Base-by-base conservation (phyloP, 257 asterid genomes). In the Nicotiana tomentosiformis region DNA sequence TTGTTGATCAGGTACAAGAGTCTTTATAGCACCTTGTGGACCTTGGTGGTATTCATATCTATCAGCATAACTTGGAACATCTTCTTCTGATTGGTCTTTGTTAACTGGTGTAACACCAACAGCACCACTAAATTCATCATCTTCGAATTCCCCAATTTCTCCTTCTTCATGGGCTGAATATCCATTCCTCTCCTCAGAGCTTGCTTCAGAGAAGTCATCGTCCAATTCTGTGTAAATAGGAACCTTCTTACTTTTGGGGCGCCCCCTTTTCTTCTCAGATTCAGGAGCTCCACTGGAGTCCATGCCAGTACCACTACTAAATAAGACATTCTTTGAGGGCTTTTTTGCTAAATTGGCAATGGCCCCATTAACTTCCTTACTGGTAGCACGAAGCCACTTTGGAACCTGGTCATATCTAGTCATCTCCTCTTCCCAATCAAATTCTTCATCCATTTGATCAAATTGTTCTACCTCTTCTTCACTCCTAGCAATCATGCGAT, bases 401-500 rank as follows among this genome's bases (percentile, higher is more conserved):
- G 99, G 99, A 68, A 96, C 97, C 86, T 96, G 90, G 85, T 95
- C 97, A 68, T 90, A 95, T 82, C 92, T 92, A 60, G 95, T 91
- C 98, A 95, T 93, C 77, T 94, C 99, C 84, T 91, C 98, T 30
- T 90, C 88, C 99, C 99, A 96, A 77, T 93, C 98, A 74, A 92
- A 68, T 77, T 96, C 99, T 87, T 95, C 99, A 84, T 96, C 99
- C 98, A 96, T 95, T 88, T 95, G 98, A 87, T 96, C 98, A 85
- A 96, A 96, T 78, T 94, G 92, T 85, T 93, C 97, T 18, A 96
- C 96, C 87, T 96, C 99, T 78, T 87, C 97, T 87, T 96, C 92
- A 81, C 98, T 91, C 89, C 99, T 95, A 77, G 98, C 97, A 90
- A 96, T 96, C 99, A 96, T 95, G 84, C 99, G 93, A 86, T 96